phyloP scores from a whole-genome alignment of 257 asterid species.

The Fraxinus cuspidata region DNA sequence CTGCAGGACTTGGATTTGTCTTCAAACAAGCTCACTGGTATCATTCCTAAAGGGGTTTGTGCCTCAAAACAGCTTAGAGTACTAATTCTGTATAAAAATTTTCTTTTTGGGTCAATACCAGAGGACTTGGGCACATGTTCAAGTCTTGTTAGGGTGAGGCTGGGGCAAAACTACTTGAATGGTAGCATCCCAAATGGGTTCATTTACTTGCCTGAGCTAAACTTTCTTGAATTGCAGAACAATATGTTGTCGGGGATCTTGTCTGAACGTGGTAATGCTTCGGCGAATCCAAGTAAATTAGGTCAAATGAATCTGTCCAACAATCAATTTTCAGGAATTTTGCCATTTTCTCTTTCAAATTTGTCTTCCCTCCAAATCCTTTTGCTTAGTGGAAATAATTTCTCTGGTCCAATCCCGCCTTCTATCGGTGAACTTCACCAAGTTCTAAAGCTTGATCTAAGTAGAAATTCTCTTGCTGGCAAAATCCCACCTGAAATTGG shows the following conservation, averaged over 20 bases:
- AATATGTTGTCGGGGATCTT: conserved; percentile 72
- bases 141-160: conserved; percentile 80
- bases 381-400: conserved; percentile 60
- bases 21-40: conserved; percentile 90
- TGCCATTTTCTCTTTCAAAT: conserved; percentile 69
- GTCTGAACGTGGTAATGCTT: conserved; percentile 46
- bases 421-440: conserved; percentile 73
- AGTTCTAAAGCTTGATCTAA: conserved; percentile 66
- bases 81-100: conserved; percentile 66
- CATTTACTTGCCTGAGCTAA: conserved; percentile 73
- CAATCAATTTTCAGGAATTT: conserved; percentile 66
- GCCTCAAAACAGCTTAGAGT: conserved; percentile 57
- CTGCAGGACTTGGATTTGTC: conserved; percentile 77
- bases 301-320: conserved; percentile 75
- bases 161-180: conserved; percentile 80
- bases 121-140: conserved; percentile 64
- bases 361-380: conserved; percentile 73
- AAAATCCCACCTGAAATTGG: conserved; percentile 75
- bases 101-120: conserved; percentile 79
- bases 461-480: conserved; percentile 58
- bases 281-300: conserved; percentile 46
- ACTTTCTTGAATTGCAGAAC: conserved; percentile 79
- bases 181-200: conserved; percentile 82
- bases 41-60: conserved; percentile 67
- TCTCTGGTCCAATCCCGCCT: conserved; percentile 76